Conservation (phyloP, 768 basidiomycete genomes). For the Suillus tomentosus region DNA sequence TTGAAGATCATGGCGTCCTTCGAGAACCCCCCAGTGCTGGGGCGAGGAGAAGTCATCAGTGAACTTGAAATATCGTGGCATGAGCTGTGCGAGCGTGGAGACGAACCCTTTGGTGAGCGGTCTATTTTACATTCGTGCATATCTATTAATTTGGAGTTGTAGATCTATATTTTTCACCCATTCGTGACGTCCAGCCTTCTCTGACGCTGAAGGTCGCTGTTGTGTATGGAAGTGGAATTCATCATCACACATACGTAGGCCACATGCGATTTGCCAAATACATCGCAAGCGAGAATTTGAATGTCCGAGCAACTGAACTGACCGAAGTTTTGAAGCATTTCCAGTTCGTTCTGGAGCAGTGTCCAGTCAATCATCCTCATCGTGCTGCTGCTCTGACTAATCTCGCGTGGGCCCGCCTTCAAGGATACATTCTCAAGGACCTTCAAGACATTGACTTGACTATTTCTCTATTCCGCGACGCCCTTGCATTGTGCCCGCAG, state of each 20-base stretch:
- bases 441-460: background rate
- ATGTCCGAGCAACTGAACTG: background rate
- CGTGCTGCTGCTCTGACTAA: background rate
- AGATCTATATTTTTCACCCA: background rate
- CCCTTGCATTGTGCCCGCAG: constrained; percentile 11
- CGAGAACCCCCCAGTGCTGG: background rate
- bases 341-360: background rate
- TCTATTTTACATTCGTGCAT: background rate
- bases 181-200: background rate
- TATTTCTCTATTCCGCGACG: background rate
- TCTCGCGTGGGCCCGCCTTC: constrained; percentile 4
- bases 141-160: background rate
- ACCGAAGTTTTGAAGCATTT: background rate
- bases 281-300: background rate
- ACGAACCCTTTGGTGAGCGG: background rate
- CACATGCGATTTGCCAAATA: background rate
- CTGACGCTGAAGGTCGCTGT: background rate
- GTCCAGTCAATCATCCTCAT: background rate
- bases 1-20: background rate
- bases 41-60: background rate
- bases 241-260: background rate
- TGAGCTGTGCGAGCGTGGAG: background rate
- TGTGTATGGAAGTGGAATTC: background rate
- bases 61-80: background rate
- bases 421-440: background rate